These are phyloP conservation scores for Backusella luteola DNA, from an alignment of 192 early-diverging fungal species.

Conservation along the genomic window DNA sequence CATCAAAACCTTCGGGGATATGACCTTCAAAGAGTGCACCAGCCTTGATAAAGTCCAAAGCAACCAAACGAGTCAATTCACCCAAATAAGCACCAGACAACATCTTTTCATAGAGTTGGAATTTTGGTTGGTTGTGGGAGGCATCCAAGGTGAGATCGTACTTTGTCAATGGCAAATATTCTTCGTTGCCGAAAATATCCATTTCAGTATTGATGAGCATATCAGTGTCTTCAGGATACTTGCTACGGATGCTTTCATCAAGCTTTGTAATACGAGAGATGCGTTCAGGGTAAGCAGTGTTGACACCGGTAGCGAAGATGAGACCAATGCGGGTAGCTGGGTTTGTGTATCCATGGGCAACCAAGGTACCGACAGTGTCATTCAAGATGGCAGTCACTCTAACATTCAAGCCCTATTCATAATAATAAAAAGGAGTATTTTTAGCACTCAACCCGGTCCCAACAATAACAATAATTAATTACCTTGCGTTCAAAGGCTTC, in stretches of 20 bases:
- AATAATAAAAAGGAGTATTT: neutral
- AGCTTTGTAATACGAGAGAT: constrained; percentile 77
- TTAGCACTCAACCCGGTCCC: neutral
- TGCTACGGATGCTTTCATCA: constrained; percentile 40
- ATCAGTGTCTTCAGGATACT: constrained; percentile 52
- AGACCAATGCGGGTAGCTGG: constrained; percentile 80
- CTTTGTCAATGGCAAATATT: constrained; percentile 79
- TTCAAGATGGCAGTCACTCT: constrained; percentile 88
- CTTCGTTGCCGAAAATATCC: constrained; percentile 77
- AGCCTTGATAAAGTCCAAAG: constrained; percentile 80
- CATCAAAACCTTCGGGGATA: constrained; percentile 53
- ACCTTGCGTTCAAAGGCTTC: constrained; percentile 71
- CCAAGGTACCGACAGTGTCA: constrained; percentile 93
- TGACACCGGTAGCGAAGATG: constrained; percentile 94
- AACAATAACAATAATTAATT: constrained; percentile 10
- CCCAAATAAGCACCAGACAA: constrained; percentile 94
- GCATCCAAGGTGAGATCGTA: constrained; percentile 86
- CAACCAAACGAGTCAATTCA: constrained; percentile 79
- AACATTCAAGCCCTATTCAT: constrained; percentile 58
- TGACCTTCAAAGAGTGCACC: constrained; percentile 74
- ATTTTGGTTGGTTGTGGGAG: constrained; percentile 72
- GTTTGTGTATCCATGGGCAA: constrained; percentile 85
- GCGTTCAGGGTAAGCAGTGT: constrained; percentile 93
- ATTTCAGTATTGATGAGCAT: constrained; percentile 98
- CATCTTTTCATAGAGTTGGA: constrained; percentile 96